Base-by-base conservation (phyloP, 257 asterid genomes). In the Ocimum tenuiflorum region DNA sequence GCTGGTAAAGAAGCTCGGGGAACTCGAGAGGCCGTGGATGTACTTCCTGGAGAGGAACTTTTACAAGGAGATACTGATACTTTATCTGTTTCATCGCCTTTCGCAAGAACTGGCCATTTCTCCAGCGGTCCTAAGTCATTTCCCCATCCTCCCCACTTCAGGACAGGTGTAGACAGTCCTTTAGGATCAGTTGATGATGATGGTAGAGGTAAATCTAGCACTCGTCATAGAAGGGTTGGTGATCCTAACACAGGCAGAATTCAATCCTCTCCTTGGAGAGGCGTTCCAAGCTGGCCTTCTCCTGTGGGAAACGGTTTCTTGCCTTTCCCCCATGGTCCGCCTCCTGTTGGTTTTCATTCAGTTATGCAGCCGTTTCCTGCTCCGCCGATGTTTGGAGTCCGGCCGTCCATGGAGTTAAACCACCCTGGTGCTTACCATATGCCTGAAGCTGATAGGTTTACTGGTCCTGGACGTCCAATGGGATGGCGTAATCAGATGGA, bases 241-340 rank as follows among this genome's bases (percentile, higher is more conserved):
- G 97, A 94, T 70, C 83, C 95, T 51, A 88, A 74, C 73, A 75
- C 83, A 81, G 95, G 91, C 73, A 81, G 96, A 74, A 71, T 88
- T 52, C 96, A 76, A 59, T 95, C 91, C 73, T 86, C 83, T 76
- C 80, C 88, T 75, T 94, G 97, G 97, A 86, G 91, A 80, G 95
- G 92, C 54, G 80, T 83, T 58, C 97, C 95, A 45, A 86, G 69
- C 76, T 94, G 99, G 99, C 88, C 86, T 60, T 86, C 99, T 62
- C 97, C 91, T n/a, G 67, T 86, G 69, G 81, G 87, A 64, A 94
- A 90, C 69, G 96, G 99, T 68, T 94, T 88, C 83, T 70, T 94
- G 85, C 97, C 95, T 68, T 94, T 82, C 73, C 96, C 88, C 53
- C 98, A 87, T 27, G 92, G 80, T 59, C 95, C 94, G 8, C 88